phyloP scores from a whole-genome alignment of 2,329 filamentous ascomycete species.

The Rugonectria rugulosa region DNA sequence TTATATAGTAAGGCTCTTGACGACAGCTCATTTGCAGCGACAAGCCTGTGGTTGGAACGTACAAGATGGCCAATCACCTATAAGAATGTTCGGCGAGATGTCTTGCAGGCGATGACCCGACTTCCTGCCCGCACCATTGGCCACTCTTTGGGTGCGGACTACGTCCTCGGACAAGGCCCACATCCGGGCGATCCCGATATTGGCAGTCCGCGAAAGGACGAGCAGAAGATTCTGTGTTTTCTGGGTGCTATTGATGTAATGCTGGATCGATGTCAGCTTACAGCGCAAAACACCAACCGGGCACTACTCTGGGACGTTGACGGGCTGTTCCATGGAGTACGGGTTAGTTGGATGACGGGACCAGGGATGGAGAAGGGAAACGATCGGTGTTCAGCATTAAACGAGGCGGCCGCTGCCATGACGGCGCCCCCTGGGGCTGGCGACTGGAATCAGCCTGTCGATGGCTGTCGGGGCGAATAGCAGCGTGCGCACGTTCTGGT shows the following conservation, averaged over 20 bases:
- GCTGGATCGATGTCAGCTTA: constrained; percentile 6
- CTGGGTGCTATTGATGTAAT: neutral
- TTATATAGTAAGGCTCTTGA: constrained; percentile 4
- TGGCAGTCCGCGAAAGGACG: neutral
- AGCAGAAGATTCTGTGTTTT: constrained; percentile 11
- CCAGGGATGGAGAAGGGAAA: too few relatives aligned
- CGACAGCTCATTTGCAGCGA: constrained; percentile 5
- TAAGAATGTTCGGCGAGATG: constrained; percentile 2
- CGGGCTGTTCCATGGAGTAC: too few relatives aligned
- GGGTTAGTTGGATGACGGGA: too few relatives aligned
- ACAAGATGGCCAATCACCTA: constrained; percentile 10
- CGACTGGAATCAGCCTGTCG: too few relatives aligned
- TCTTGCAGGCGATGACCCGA: constrained; percentile 5
- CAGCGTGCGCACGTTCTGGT: too few relatives aligned
- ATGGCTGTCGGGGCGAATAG: too few relatives aligned
- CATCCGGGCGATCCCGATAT: constrained; percentile 1
- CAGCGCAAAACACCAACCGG: neutral
- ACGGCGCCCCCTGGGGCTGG: too few relatives aligned
- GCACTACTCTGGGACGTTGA: constrained; percentile 7
- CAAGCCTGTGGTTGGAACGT: constrained; percentile 6
- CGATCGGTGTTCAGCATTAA: too few relatives aligned
- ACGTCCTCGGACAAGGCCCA: constrained; percentile 6
- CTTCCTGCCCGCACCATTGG: neutral
- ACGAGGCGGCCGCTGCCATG: too few relatives aligned
- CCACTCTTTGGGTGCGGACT: neutral